A percentile compares a stretch with the other conserved stretches of the same genome.
Evolutionary conservation across 2,329 filamentous ascomycete genomes (phyloP).

Genomic region (Dryadomyces quercivorus): DNA sequence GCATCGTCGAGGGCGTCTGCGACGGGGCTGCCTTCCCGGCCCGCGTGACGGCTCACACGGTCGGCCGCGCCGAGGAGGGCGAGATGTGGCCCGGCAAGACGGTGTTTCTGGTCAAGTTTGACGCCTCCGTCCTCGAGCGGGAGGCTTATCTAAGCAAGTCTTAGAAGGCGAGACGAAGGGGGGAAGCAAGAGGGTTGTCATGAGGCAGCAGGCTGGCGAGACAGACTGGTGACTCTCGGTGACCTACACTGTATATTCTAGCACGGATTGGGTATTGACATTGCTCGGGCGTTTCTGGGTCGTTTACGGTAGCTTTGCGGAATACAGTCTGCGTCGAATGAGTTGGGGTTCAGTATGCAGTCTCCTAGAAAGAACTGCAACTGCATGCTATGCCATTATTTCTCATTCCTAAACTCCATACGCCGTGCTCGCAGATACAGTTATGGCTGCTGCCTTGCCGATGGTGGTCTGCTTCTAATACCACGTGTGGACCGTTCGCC

Average conservation of each 20-base stretch:
- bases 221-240: too few species aligned
- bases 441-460: too few species aligned
- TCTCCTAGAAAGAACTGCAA: neutral
- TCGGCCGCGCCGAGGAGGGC: conserved; percentile 44
- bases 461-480: too few species aligned
- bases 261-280: neutral
- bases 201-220: neutral
- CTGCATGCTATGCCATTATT: too few species aligned
- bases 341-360: neutral
- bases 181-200: neutral
- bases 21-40: conserved; percentile 86
- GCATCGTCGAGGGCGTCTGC: conserved; percentile 89
- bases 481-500: too few species aligned
- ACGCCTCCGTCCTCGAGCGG: conserved; percentile 79
- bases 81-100: conserved; percentile 96
- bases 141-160: conserved; percentile 66
- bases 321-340: neutral
- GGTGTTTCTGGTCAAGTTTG: conserved; percentile 89
- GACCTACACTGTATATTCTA: neutral
- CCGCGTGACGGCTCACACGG: conserved; percentile 78
- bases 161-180: neutral
- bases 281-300: neutral
- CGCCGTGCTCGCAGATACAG: neutral
- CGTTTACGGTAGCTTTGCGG: neutral
- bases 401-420: neutral